Evolutionary conservation across 2,329 filamentous ascomycete genomes (phyloP).

Genomic region (Verticillium klebahnii): DNA sequence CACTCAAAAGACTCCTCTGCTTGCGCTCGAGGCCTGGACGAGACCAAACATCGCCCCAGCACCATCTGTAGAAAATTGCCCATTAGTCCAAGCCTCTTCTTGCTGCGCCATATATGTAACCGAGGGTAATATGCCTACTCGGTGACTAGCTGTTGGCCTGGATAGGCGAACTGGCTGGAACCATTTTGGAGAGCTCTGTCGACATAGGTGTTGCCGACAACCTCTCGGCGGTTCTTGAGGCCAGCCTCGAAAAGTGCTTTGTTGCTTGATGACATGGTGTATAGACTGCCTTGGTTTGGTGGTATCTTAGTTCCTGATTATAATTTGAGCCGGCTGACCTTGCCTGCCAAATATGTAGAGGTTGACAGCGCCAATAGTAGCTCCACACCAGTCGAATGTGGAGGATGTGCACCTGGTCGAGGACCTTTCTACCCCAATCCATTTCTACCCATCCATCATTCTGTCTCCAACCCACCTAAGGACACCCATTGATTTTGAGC

Average conservation of each 20-base stretch:
- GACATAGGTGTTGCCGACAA: constrained; percentile 56
- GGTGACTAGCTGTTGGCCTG: constrained; percentile 58
- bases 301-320: too few relatives aligned
- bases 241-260: constrained; percentile 51
- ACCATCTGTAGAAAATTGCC: constrained; percentile 16
- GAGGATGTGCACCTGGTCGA: too few relatives aligned
- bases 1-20: constrained; percentile 50
- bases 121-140: constrained; percentile 30
- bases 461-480: too few relatives aligned
- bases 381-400: too few relatives aligned
- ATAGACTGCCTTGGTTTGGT: background rate
- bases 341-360: too few relatives aligned
- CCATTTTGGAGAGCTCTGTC: constrained; percentile 48
- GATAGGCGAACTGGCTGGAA: constrained; percentile 49
- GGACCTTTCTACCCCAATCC: too few relatives aligned
- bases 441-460: too few relatives aligned
- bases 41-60: constrained; percentile 60
- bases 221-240: constrained; percentile 52
- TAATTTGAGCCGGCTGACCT: too few relatives aligned
- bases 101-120: background rate
- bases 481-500: too few relatives aligned
- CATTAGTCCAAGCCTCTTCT: too few relatives aligned
- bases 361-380: too few relatives aligned
- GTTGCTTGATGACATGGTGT: background rate
- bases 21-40: constrained; percentile 57